These are phyloP conservation scores for Carex cristatella DNA, from an alignment of 176 grass and related monocot species.

Conservation along the genomic window DNA sequence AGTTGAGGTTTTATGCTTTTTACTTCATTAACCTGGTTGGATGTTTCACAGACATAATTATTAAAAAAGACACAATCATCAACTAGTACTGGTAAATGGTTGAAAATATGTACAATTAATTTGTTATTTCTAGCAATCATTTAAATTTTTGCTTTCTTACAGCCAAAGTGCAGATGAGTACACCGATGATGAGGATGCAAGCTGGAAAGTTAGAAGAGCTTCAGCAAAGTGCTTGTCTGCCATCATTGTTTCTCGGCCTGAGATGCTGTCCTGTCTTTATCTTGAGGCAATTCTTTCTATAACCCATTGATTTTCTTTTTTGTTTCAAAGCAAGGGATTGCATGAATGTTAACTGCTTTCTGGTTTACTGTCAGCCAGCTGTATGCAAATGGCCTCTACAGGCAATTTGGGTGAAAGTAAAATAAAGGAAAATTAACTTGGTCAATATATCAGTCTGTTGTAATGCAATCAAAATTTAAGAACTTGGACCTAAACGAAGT, in stretches of 20 bases:
- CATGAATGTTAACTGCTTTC: background rate
- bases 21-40: background rate
- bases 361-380: background rate
- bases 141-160: conserved; percentile 1
- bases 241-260: conserved; percentile 87
- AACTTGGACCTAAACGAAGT: background rate
- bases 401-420: background rate
- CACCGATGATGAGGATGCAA: conserved; percentile 97
- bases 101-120: background rate
- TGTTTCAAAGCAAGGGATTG: background rate
- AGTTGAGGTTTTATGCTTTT: no score
- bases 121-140: background rate
- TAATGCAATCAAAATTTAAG: background rate
- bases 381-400: conserved; percentile 9
- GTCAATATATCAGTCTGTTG: background rate
- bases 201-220: conserved; percentile 97
- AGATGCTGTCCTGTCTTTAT: conserved; percentile 86
- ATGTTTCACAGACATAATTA: background rate
- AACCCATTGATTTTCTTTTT: background rate
- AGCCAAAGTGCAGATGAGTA: conserved; percentile 98
- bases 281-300: conserved; percentile 44
- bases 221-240: conserved; percentile 86
- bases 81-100: background rate
- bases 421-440: background rate
- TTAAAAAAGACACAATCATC: background rate